Evolutionary conservation across 345 rosid genomes (phyloP), one percentile per base, ranked within the genome.

Genomic region (Arabidopsis arenosa): DNA sequence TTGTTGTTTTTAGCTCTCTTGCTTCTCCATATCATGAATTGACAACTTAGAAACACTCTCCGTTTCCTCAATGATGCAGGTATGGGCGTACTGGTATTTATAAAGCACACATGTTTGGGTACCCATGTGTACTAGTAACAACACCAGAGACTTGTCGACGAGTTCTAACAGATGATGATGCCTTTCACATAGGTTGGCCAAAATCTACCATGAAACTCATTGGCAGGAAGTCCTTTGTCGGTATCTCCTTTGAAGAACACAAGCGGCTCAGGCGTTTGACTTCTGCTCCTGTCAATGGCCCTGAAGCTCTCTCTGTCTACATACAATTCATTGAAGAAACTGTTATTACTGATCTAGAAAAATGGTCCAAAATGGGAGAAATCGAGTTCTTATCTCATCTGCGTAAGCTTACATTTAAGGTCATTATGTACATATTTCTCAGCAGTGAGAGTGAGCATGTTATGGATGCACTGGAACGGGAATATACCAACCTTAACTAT

Each of bases 131-230:
- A 35, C 69, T 93, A 11, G 98, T 93, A 10, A 91, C 98, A 6
- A 67, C 73, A 17, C 89, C 92, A 3, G 98, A 91, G 70, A 71
- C 90, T 5, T 85, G 90, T 78, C 79, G 77, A 56, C 78, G 78
- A 81, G 97, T 89, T 3, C 40, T 93, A 62, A 85, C 72, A 0
- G 88, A 91, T 73, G 98, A 93, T 54, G 93, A 85, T 28, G 84
- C 86, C 41, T 91, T 93, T 72, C 73, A 82, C 70, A 87, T 96
- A 1, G 97, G 98, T 1, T 93, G 98, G 97, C 98, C 98, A 6
- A 23, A 48, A 52, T 80, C 96, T 51, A 84, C 97, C 0, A 9
- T 83, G 61, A 75, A 90, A 30, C 88, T 93, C 26, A 86, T 93
- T 1, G 98, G 96, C 0, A 84, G 72, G 82, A 93, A 91, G 63